These are phyloP conservation scores for Lipomyces kockii DNA, from an alignment of 805 yeast species.

Conservation along the genomic window DNA sequence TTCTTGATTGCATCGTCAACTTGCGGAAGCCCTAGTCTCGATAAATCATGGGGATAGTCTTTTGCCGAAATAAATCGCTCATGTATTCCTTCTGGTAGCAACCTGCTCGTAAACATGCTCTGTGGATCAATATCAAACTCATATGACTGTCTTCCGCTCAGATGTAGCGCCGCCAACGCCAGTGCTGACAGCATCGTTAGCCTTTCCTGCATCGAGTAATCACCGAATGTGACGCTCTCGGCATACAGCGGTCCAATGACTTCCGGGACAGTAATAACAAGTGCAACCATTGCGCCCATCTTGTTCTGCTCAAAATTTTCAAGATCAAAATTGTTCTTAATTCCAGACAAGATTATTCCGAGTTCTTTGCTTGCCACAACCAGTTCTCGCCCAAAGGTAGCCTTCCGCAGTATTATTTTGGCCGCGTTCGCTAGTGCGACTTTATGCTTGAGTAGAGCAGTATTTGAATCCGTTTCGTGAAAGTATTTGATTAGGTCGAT, in stretches of 20 bases:
- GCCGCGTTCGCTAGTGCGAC: constrained; percentile 60
- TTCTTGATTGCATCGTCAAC: constrained; percentile 24
- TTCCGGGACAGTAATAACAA: constrained; percentile 60
- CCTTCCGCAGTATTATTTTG: constrained; percentile 67
- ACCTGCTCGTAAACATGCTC: constrained; percentile 47
- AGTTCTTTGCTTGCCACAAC: constrained; percentile 61
- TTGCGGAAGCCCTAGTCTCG: constrained; percentile 19
- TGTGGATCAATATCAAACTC: constrained; percentile 8
- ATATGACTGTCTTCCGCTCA: constrained; percentile 41
- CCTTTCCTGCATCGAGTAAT: constrained; percentile 80
- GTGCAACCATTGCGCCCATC: constrained; percentile 66
- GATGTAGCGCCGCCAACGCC: constrained; percentile 73
- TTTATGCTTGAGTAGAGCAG: constrained; percentile 55
- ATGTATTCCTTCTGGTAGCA: constrained; percentile 57
- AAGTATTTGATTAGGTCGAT: constrained; percentile 70
- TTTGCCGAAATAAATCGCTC: constrained; percentile 46
- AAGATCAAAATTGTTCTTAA: constrained; percentile 63
- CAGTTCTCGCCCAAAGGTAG: constrained; percentile 62
- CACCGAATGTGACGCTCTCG: constrained; percentile 59
- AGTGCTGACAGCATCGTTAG: constrained; percentile 68
- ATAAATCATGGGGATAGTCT: constrained; percentile 14
- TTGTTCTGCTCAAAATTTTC: constrained; percentile 65
- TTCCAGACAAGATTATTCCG: constrained; percentile 54
- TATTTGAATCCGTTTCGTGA: constrained; percentile 49
- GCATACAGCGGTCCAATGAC: constrained; percentile 48